Percentiles rank a stretch among this genome's conserved stretches.
Evolutionary conservation across 768 basidiomycete genomes (phyloP).

Genomic region (Chiua virens): DNA sequence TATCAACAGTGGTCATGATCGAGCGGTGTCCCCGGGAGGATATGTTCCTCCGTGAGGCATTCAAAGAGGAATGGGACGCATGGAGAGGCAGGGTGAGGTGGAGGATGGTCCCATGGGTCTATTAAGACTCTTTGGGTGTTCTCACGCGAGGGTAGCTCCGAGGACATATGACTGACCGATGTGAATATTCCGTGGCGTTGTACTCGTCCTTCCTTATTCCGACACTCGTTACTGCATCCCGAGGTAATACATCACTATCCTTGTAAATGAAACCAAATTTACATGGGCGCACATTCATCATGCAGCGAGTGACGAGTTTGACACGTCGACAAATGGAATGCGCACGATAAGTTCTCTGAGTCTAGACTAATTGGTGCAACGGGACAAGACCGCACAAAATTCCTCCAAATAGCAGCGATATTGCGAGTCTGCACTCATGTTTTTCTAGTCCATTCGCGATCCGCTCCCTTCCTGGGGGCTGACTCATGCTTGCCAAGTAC

Average conservation of each 20-base stretch:
- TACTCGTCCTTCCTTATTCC: conserved; percentile 3
- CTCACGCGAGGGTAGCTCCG: no score
- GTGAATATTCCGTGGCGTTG: conserved; percentile 1
- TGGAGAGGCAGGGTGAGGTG: conserved; percentile 11
- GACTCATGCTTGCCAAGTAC: conserved; percentile 80
- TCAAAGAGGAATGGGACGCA: conserved; percentile 12
- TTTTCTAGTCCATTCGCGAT: conserved; percentile 50
- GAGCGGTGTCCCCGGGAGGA: conserved; percentile 12
- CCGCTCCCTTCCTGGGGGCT: conserved; percentile 65
- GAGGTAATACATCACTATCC: conserved; percentile 10
- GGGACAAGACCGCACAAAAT: no score
- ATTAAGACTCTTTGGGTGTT: neutral
- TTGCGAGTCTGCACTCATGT: conserved; percentile 27
- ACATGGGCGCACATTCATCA: neutral
- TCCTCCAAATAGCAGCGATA: no score
- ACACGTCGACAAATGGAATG: conserved; percentile 5
- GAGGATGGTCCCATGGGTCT: conserved; percentile 12
- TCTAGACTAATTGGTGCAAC: no score
- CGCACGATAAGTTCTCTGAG: no score
- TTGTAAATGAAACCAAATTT: conserved; percentile 13
- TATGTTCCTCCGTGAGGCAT: neutral
- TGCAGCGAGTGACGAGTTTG: neutral
- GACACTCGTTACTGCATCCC: no score
- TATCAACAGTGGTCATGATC: neutral
- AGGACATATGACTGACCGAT: no score